A percentile compares a stretch with the other conserved stretches of the same genome.
Conservation (phyloP, 345 rosid genomes). For the Bruguiera parviflora region DNA sequence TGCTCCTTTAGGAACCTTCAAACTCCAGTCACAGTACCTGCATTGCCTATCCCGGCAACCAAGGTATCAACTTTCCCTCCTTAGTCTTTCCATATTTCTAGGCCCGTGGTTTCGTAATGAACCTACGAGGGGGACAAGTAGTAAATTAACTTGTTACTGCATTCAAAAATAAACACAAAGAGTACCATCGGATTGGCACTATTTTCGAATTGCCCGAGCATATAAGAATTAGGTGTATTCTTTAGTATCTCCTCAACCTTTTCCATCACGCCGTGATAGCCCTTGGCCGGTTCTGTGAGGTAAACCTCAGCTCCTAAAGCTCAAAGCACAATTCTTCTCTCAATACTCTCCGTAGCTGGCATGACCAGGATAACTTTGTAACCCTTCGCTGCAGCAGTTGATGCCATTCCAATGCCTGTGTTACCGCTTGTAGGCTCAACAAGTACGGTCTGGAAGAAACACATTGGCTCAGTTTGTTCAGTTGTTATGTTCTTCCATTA, state of each 20-base stretch:
- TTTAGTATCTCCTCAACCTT: slow-evolving; percentile 54
- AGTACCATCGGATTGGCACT: slow-evolving; percentile 23
- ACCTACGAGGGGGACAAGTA: slow-evolving; percentile 29
- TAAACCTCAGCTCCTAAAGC: slow-evolving; percentile 74
- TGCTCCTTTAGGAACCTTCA: slow-evolving; percentile 70
- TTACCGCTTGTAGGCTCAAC: slow-evolving; percentile 69
- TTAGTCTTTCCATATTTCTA: slow-evolving; percentile 70
- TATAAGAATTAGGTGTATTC: slow-evolving; percentile 60
- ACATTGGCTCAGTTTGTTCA: neutral
- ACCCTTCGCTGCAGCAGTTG: slow-evolving; percentile 59
- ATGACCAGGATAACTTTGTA: slow-evolving; percentile 54
- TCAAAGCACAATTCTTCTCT: slow-evolving; percentile 55
- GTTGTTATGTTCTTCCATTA: neutral
- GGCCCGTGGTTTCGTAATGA: slow-evolving; percentile 71
- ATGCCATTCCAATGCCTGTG: slow-evolving; percentile 77
- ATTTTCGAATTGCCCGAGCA: slow-evolving; percentile 47
- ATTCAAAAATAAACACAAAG: neutral
- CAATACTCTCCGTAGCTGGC: slow-evolving; percentile 56
- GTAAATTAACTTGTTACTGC: too few species aligned
- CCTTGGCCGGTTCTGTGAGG: slow-evolving; percentile 47
- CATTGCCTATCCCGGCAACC: slow-evolving; percentile 83
- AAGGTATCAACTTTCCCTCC: slow-evolving; percentile 65
- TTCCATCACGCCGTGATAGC: slow-evolving; percentile 34
- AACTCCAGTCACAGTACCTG: slow-evolving; percentile 69
- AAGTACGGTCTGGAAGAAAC: slow-evolving; percentile 38